Evolutionary conservation across 1,139 yeast species (phyloP), one percentile per base, ranked within the genome.

Genomic region (Pichia terricola): DNA sequence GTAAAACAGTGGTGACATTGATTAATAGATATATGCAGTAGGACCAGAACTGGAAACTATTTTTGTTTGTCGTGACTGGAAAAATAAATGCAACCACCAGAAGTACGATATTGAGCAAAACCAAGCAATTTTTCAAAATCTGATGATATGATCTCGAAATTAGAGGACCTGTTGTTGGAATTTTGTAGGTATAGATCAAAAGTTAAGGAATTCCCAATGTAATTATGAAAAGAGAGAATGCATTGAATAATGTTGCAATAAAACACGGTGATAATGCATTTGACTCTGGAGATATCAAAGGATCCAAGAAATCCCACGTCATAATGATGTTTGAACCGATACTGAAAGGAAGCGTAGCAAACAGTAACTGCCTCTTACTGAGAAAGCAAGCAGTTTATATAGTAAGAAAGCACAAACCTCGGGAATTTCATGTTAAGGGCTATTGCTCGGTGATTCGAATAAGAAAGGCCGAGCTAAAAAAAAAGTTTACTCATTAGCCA

Each of bases 221-320:
- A 1, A 52, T 45, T 31, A 64, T 57, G 3, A 59, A 30, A 0
- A 51, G 25, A 0, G 69, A 50, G 7, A 59, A 44, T 2, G 41
- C 36, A 1, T 49, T 49, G 40, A 62, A 55, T 3, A 64, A 40
- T 26, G 60, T 42, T 3, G 73, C 59, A 3, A 76, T 47, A 50
- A 78, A 73, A 51, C 83, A 77, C 2, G 82, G 82, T 45, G 73
- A 76, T 51, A 79, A 61, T 0, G 81, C 79, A 55, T 76, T 77
- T 4, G 67, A 68, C 11, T 28, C 25, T 5, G 45, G 43, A 5
- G 49, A 46, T 35, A 41, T 35, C 28, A 47, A 33, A 9, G 47
- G 46, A 3, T 16, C 22, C 22, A 16, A 16, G 22, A 16, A 16
- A 16, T 16, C 22, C 22, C 22, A 16, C 22, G 22, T 16, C 22